Evolutionary conservation across 2,329 filamentous ascomycete genomes (phyloP).

Genomic region (Gyromitra esculenta): DNA sequence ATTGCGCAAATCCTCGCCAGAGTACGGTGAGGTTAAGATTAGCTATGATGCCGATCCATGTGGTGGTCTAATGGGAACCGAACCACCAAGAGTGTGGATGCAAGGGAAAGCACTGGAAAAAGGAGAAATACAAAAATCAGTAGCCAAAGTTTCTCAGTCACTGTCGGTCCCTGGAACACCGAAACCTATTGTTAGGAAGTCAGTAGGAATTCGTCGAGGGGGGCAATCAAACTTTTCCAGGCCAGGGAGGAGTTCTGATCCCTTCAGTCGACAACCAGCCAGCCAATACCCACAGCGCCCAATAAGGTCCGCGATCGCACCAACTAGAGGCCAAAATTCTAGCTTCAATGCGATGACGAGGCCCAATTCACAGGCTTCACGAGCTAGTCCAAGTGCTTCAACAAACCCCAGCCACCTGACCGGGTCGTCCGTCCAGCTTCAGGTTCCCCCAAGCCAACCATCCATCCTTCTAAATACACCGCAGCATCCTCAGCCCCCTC

Average conservation of each 20-base stretch:
- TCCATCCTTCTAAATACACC: neutral
- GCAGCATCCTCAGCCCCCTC: neutral
- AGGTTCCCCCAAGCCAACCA: neutral
- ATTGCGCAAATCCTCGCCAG: neutral
- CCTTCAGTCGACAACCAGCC: neutral
- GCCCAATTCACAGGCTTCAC: neutral
- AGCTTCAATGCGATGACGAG: neutral
- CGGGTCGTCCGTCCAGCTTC: neutral
- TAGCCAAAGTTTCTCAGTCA: neutral
- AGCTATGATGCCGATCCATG: slow-evolving; percentile 38
- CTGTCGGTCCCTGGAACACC: neutral
- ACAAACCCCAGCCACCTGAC: neutral
- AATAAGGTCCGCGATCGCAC: neutral
- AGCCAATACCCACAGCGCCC: neutral
- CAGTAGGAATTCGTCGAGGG: neutral
- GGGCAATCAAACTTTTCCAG: neutral
- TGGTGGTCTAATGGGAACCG: slow-evolving; percentile 22
- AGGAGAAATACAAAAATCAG: neutral
- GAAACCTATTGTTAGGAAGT: neutral
- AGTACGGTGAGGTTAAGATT: slow-evolving; percentile 5
- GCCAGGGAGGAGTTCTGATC: neutral
- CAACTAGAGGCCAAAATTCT: neutral
- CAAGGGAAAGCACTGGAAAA: neutral
- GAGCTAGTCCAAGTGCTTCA: neutral
- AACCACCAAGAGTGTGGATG: slow-evolving; percentile 41